Conservation (phyloP, 768 basidiomycete genomes). For the Suillus sp. region DNA sequence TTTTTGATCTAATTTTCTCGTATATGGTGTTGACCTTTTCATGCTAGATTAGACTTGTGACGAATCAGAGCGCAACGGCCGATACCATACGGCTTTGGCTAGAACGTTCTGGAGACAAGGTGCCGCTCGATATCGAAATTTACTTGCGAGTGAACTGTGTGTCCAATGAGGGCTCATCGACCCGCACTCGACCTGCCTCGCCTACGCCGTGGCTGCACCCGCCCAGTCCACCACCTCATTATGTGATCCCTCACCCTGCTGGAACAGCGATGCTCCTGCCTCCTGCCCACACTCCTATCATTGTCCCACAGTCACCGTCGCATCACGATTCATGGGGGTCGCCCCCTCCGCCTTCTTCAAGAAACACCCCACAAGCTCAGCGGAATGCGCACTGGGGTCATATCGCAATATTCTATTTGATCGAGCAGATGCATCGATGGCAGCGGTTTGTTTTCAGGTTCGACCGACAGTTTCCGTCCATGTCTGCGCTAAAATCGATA, state of each 20-base stretch:
- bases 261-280: constrained; percentile 34
- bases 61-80: constrained; percentile 67
- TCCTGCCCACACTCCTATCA: constrained; percentile 45
- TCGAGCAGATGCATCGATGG: constrained; percentile 83
- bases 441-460: constrained; percentile 79
- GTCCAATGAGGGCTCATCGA: constrained; percentile 25
- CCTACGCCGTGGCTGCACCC: constrained; percentile 35
- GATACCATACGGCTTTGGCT: constrained; percentile 84
- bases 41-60: constrained; percentile 69
- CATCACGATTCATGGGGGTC: constrained; percentile 44
- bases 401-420: constrained; percentile 76
- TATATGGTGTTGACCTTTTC: constrained; percentile 13
- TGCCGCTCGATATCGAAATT: constrained; percentile 81
- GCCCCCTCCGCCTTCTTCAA: constrained; percentile 30
- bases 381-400: constrained; percentile 76
- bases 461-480: constrained; percentile 74
- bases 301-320: constrained; percentile 47
- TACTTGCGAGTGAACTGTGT: constrained; percentile 56
- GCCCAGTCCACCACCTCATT: constrained; percentile 38
- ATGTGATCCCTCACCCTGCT: constrained; percentile 37
- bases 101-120: constrained; percentile 69
- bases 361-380: constrained; percentile 37
- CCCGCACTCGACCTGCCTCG: constrained; percentile 30
- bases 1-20: constrained; percentile 1
- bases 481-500: constrained; percentile 73